Evolutionary conservation across 352 stramenopile species (phyloP), one percentile per base, ranked within the genome.

Genomic region (Phytophthora meadii): DNA sequence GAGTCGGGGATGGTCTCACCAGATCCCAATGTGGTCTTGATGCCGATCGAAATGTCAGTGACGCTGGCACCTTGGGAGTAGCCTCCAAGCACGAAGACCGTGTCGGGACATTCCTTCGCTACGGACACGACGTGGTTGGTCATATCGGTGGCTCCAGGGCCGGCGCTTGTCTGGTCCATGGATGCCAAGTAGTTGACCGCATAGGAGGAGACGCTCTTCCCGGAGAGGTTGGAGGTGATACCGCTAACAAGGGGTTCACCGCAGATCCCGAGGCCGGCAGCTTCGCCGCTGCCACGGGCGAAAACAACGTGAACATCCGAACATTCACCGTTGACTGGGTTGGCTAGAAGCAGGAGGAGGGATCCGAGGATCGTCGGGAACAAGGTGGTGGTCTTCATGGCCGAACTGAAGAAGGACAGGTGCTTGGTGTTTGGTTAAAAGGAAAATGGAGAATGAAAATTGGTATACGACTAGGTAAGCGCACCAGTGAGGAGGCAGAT

Each of bases 21-120:
- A 4, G 46, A 48, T 14, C 69, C 69, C 9, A 77, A 47, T 10
- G 30, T 60, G 12, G 69, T 74, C 34, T 42, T 37, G 54, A 77
- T 74, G 12, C 70, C 70, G 37, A 78, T 64, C 0, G 70, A 36
- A 19, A 78, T 78, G 39, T 72, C 70, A 2, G 65, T 74, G 44
- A 74, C 60, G 9, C 66, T 79, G 5, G 52, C 70, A 8, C 68
- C 67, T 47, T 81, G 72, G 5, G 72, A 81, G 48, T 81, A 77
- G 8, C 65, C 65, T 5, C 60, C 60, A 3, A 76, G 51, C 41
- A 72, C 57, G 54, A 77, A 77, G 5, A 71, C 56, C 0, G 70
- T 68, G 64, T 74, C 64, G 0, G 73, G 65, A 42, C 73, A 81
- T 36, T 75, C 14, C 17, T 61, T n/a, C 4, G 73, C 57, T 5